These are phyloP conservation scores for Phoenix dactylifera DNA, from an alignment of 176 grass and related monocot species.

Conservation along the genomic window DNA sequence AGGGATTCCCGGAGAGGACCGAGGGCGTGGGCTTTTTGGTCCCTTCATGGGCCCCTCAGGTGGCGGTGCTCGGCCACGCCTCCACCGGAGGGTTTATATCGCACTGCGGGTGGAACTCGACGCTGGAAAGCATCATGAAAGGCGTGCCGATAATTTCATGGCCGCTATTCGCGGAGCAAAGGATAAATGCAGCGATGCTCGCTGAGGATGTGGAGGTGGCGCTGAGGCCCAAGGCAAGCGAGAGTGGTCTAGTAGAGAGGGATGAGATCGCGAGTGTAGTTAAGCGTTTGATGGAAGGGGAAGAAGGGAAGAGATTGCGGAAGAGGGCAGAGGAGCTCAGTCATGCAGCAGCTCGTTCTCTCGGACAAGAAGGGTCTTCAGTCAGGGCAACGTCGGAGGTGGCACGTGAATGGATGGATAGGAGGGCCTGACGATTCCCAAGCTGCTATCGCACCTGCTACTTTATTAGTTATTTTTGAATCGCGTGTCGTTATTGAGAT, in stretches of 20 bases:
- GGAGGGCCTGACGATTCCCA: too few relatives aligned
- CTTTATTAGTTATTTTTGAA: too few relatives aligned
- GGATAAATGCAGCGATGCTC: slow-evolving; percentile 32
- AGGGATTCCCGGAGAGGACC: background rate
- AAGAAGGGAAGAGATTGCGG: slow-evolving; percentile 12
- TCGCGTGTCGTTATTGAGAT: too few relatives aligned
- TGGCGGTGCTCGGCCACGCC: background rate
- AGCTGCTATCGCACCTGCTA: too few relatives aligned
- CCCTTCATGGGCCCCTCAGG: background rate
- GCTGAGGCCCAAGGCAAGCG: slow-evolving; percentile 8
- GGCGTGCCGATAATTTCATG: slow-evolving; percentile 37
- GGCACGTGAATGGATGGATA: slow-evolving; percentile 5
- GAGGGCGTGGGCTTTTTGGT: background rate
- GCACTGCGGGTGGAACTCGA: slow-evolving; percentile 34
- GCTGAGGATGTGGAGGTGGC: background rate
- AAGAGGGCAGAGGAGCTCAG: background rate
- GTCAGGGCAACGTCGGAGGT: background rate
- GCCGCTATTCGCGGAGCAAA: slow-evolving; percentile 33
- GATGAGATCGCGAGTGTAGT: slow-evolving; percentile 30
- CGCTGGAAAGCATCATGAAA: slow-evolving; percentile 14
- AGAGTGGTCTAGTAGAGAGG: slow-evolving; percentile 37
- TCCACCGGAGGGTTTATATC: slow-evolving; percentile 15
- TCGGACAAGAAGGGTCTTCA: background rate
- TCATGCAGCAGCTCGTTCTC: background rate
- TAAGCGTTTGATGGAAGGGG: slow-evolving; percentile 17